Base-by-base conservation (phyloP, 768 basidiomycete genomes). In the Tricholoma flavovirens region DNA sequence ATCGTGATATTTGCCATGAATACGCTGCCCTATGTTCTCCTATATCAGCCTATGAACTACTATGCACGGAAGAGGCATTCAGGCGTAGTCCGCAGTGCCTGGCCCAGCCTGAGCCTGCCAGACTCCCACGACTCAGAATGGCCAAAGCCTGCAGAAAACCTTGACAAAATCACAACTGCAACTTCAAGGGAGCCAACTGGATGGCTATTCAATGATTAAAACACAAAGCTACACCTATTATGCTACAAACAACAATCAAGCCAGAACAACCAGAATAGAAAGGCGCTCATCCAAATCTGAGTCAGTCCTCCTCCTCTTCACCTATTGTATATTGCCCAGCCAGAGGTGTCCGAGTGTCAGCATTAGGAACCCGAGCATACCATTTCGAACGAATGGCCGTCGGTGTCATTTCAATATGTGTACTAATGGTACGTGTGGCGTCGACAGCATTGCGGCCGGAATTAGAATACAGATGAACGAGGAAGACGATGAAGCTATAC, bases 401-500 rank as follows among this genome's bases (percentile, higher is more conserved):
- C 10, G 61, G 53, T 7, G 59, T 56, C 53, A 63, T 14, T 52
- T 63, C 60, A 38, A 65, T 58, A 36, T 53, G 60, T 22, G 51
- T 33, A 15, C 55, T 56, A n/a, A 14, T 32, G 10, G 49, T 19
- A 15, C 29, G 19, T n/a, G 17, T 15, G 7, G 54, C 46, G 21
- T 49, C 57, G 4, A 71, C 50, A 1, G 80, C 80, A 58, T 87
- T 85, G 26, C 77, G 79, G 2, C 87, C 86, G 14, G 80, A 82
- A 0, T 79, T 83, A 5, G 77, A 62, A 66, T 87, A 92, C 1
- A 92, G 73, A 60, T 86, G 79, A 62, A 93, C 77, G 51, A 95
- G 78, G 64, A 80, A 78, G 22, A 87, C 74, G 50, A 87, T 83
- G 63, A 88, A 78, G 5, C 86, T 75, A 69, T 95, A 94, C 24